Evolutionary conservation across 345 rosid species (phyloP).

Genomic region (Laguncularia racemosa): DNA sequence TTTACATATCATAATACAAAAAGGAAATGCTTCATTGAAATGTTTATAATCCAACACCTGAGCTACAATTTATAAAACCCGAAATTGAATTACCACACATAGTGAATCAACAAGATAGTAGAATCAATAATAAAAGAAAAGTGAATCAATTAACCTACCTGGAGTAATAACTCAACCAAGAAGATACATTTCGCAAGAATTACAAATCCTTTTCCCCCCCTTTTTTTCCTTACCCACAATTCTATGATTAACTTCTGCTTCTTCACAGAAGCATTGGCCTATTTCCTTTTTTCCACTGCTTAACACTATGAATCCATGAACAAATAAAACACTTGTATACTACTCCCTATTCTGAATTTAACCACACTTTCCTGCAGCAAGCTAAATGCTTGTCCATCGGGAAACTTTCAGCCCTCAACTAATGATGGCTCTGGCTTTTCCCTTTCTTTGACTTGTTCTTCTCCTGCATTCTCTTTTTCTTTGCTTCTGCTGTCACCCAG

Average conservation of each 20-base stretch:
- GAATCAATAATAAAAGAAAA: neutral
- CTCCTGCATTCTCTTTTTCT: conserved; percentile 90
- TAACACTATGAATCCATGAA: too few relatives aligned
- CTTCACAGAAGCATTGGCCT: too few relatives aligned
- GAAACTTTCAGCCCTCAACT: conserved; percentile 2
- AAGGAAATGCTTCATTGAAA: too few relatives aligned
- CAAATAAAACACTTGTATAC: too few relatives aligned
- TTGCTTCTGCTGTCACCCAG: conserved; percentile 78
- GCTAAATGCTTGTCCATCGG: neutral
- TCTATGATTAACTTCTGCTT: too few relatives aligned
- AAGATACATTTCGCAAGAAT: conserved; percentile 5
- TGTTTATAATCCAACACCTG: too few relatives aligned
- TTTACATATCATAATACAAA: too few relatives aligned
- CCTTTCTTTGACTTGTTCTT: conserved; percentile 68
- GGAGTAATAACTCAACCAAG: conserved; percentile 3
- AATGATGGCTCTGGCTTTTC: conserved; percentile 39
- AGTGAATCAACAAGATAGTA: too few relatives aligned
- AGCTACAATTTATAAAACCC: too few relatives aligned
- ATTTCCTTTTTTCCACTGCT: too few relatives aligned
- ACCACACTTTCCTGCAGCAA: neutral
- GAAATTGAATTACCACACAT: too few relatives aligned
- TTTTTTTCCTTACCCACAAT: neutral
- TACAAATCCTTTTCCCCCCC: neutral
- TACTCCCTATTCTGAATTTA: neutral
- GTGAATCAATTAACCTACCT: conserved; percentile 3